Conservation (phyloP, 2,329 filamentous ascomycete genomes). For the Trichoderma sp. region DNA sequence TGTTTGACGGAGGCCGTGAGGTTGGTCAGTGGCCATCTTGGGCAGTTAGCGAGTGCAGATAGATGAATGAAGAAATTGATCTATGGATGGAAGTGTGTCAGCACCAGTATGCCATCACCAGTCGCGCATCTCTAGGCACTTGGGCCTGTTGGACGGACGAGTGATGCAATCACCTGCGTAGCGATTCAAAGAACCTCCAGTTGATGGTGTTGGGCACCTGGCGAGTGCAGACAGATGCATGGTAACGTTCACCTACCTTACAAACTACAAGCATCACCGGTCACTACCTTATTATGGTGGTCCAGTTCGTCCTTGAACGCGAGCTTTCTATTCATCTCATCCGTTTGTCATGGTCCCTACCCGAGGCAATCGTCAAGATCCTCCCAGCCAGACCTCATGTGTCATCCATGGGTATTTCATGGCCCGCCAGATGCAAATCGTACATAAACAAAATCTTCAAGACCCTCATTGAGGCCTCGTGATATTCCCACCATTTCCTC, state of each 20-base stretch:
- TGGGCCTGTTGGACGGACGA: too few relatives aligned
- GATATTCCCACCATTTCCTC: too few relatives aligned
- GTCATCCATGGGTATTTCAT: slow-evolving; percentile 17
- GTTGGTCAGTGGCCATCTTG: background rate
- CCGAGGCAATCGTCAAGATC: slow-evolving; percentile 31
- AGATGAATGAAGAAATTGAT: background rate
- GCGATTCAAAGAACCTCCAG: too few relatives aligned
- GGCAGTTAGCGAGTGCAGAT: background rate
- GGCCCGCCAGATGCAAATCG: slow-evolving; percentile 20
- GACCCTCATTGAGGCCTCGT: background rate
- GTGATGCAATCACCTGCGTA: too few relatives aligned
- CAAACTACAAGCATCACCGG: too few relatives aligned
- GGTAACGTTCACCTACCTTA: too few relatives aligned
- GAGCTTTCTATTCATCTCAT: slow-evolving; percentile 24
- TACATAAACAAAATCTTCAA: slow-evolving; percentile 23
- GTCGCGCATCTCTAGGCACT: too few relatives aligned
- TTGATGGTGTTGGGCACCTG: too few relatives aligned
- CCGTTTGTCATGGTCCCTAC: slow-evolving; percentile 30
- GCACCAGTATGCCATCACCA: too few relatives aligned
- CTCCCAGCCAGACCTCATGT: slow-evolving; percentile 11
- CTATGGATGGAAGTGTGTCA: background rate
- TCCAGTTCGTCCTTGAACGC: slow-evolving; percentile 1
- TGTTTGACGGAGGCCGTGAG: background rate
- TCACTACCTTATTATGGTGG: too few relatives aligned
- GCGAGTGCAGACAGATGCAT: too few relatives aligned